Evolutionary conservation across 371 early-diverging fungal species (phyloP).

Genomic region (Rhizopus sp.): DNA sequence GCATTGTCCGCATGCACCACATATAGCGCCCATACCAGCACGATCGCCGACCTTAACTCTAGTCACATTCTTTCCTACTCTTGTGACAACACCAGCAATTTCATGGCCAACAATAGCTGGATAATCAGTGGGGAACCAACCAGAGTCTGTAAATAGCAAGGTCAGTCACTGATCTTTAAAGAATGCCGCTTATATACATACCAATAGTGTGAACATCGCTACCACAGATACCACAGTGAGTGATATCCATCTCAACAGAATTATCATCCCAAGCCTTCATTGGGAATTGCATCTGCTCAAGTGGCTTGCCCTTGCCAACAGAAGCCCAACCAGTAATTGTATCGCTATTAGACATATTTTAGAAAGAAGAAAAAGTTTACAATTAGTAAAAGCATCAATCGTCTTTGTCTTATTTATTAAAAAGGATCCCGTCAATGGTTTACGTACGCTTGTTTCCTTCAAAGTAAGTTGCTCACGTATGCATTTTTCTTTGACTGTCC

Average conservation of each 20-base stretch:
- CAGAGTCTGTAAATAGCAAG: slow-evolving; percentile 29
- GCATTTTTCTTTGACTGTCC: no score
- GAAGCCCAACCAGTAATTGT: slow-evolving; percentile 7
- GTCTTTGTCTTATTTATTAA: no score
- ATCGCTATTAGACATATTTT: slow-evolving; percentile 3
- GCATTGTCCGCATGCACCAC: no score
- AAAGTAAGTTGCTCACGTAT: no score
- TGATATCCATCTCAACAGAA: slow-evolving; percentile 51
- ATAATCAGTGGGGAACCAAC: slow-evolving; percentile 55
- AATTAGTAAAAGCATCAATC: no score
- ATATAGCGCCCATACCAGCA: no score
- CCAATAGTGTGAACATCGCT: slow-evolving; percentile 60
- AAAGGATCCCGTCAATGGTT: no score
- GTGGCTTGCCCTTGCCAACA: slow-evolving; percentile 7
- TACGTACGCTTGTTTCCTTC: no score
- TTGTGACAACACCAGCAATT: slow-evolving; percentile 9
- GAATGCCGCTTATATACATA: slow-evolving; percentile 1
- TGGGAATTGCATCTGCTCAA: background rate
- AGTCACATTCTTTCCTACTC: no score
- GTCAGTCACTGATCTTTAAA: slow-evolving; percentile 26
- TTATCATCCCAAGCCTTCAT: slow-evolving; percentile 28
- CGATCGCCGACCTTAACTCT: no score
- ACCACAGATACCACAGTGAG: slow-evolving; percentile 54
- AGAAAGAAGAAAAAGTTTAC: no score
- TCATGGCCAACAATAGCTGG: slow-evolving; percentile 50